Evolutionary conservation across 176 grass and related monocot genomes (phyloP), one percentile per base, ranked within the genome.

Genomic region (Urochloa ruziziensis): DNA sequence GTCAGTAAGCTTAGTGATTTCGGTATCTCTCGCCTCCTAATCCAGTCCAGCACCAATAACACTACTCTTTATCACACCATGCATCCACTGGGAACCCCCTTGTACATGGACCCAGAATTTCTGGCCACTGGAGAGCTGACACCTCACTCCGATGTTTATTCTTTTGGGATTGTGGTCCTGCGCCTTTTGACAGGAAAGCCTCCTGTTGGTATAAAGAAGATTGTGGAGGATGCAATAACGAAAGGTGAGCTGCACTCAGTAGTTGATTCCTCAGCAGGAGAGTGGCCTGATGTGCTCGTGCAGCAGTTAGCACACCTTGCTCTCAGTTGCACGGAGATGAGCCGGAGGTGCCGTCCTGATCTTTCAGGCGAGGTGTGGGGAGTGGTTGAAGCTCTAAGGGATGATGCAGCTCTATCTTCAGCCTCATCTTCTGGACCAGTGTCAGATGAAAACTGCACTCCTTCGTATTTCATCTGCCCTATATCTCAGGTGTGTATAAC

Each of bases 1-100:
- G 73, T 88, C 10, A 88, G 86, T 70, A 88, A 83, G 73, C 84
- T 88, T 58, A 84, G 86, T 47, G 86, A 88, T 44, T 88, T 84
- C 1, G 86, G 86, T 47, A 84, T 88, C 42, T 65, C 86, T 78
- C 65, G 86, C 65, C 56, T 63, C 14, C 80, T 88, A 24, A 54
- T 78, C 25, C 65, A 88, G 80, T 83, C 80, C 53, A 78, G 80
- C 54, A 70, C 17, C 29, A 77, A 78, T 37, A 83, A 78, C 73
- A 78, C 86, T 9, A 78, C 35, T 53, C 16, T 88, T 40, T 83
- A 88, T 49, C 80, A 6, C 33, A 88, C 73, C 80, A 88, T 78
- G 65, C 56, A 88, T 78, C 80, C 80, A 44, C 27, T 43, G 53
- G 80, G 86, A 78, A 88, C 80, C 56, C 65, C 66, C 4, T 4